A percentile compares a stretch with the other conserved stretches of the same genome.
Evolutionary conservation across 2,329 filamentous ascomycete genomes (phyloP).

Genomic region (Aspergillus piperis): DNA sequence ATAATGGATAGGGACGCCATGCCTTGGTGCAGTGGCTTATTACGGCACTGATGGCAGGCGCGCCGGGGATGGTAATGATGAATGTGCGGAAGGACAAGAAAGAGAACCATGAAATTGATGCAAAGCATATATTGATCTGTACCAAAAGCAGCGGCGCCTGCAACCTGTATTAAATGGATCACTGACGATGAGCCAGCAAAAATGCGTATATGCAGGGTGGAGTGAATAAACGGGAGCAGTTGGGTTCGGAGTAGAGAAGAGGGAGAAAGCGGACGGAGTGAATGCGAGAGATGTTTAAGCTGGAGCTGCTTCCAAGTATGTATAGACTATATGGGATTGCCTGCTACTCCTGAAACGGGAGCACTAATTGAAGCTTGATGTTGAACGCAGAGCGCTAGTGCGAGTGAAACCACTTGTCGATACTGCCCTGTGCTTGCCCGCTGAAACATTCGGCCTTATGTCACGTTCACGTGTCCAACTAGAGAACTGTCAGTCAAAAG

Average conservation of each 20-base stretch:
- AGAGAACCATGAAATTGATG: not conserved
- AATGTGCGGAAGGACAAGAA: slow-evolving; percentile 5
- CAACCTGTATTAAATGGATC: slow-evolving; percentile 27
- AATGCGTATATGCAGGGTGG: slow-evolving; percentile 25
- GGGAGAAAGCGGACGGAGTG: slow-evolving; percentile 1
- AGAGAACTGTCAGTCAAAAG: slow-evolving; percentile 9
- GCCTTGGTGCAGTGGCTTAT: slow-evolving; percentile 5
- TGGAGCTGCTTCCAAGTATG: not conserved
- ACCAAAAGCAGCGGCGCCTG: slow-evolving; percentile 26
- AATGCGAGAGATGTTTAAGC: not conserved
- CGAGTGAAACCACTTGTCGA: slow-evolving; percentile 39
- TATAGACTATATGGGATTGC: slow-evolving; percentile 8
- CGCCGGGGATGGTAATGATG: not conserved
- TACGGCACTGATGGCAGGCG: slow-evolving; percentile 7
- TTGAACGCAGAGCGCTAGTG: slow-evolving; percentile 46
- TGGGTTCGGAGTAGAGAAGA: not conserved
- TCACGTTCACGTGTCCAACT: slow-evolving; percentile 42
- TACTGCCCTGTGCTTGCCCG: slow-evolving; percentile 31
- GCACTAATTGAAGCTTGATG: slow-evolving; percentile 32
- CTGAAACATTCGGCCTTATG: slow-evolving; percentile 25
- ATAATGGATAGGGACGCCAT: too few species aligned
- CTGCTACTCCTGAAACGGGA: not conserved
- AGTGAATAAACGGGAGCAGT: slow-evolving; percentile 6
- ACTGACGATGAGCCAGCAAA: slow-evolving; percentile 16
- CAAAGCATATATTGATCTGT: slow-evolving; percentile 22